Conservation (phyloP, 2,329 filamentous ascomycete species). For the Zelopaecilomyces penicillatus region DNA sequence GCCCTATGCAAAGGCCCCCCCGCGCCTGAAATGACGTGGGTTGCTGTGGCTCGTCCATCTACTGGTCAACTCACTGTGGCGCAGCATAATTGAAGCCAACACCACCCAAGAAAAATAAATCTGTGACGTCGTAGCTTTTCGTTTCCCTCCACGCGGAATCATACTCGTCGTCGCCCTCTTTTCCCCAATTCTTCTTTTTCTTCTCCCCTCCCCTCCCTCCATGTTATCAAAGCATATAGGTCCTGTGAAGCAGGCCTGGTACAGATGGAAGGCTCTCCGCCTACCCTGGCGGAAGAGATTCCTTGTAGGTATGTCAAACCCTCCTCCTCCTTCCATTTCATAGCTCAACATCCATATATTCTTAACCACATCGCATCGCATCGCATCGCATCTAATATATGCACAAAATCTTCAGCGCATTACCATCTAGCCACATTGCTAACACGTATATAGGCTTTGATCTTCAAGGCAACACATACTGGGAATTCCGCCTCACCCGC, state of each 20-base stretch:
- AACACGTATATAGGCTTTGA: constrained; percentile 43
- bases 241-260: constrained; percentile 39
- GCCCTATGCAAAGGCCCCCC: too few relatives aligned
- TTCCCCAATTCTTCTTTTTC: too few relatives aligned
- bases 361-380: neutral
- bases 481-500: constrained; percentile 53
- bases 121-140: too few relatives aligned
- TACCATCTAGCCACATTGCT: too few relatives aligned
- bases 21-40: constrained; percentile 17
- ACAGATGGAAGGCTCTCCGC: constrained; percentile 52
- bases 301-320: constrained; percentile 43
- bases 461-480: constrained; percentile 59
- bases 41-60: constrained; percentile 16
- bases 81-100: neutral
- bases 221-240: constrained; percentile 32
- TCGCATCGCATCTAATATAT: neutral
- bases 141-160: too few relatives aligned
- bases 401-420: too few relatives aligned
- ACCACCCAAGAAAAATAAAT: too few relatives aligned
- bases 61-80: neutral
- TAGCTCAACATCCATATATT: neutral
- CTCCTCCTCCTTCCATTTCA: neutral
- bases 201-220: neutral
- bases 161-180: too few relatives aligned
- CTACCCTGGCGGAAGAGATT: constrained; percentile 57